These are phyloP conservation scores for Blastobotrys aristatus DNA, from an alignment of 1,139 yeast genomes.

Conservation along the genomic window DNA sequence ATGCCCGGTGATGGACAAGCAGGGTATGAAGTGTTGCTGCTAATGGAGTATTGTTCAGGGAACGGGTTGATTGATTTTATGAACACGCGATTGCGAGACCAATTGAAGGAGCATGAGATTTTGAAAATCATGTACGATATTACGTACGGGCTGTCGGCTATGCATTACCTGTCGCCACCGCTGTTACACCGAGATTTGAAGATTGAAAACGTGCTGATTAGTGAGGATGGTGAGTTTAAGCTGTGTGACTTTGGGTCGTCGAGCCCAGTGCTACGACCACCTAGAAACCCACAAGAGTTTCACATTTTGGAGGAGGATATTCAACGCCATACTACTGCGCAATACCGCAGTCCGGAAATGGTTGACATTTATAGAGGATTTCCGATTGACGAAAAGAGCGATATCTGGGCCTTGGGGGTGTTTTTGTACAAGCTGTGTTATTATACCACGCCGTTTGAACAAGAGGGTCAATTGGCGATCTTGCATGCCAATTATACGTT, in stretches of 20 bases:
- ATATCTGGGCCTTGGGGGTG: slow-evolving; percentile 95
- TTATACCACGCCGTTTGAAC: slow-evolving; percentile 91
- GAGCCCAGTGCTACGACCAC: slow-evolving; percentile 60
- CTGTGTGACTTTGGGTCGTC: slow-evolving; percentile 95
- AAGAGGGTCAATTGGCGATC: slow-evolving; percentile 62
- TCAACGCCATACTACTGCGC: slow-evolving; percentile 93
- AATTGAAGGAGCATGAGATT: slow-evolving; percentile 77
- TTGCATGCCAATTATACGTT: slow-evolving; percentile 56
- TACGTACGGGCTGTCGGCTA: slow-evolving; percentile 76
- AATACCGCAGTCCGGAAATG: slow-evolving; percentile 96
- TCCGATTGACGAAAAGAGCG: slow-evolving; percentile 91
- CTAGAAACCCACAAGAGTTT: slow-evolving; percentile 60
- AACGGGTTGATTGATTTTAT: slow-evolving; percentile 89
- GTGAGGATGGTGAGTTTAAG: slow-evolving; percentile 66
- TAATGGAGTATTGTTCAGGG: slow-evolving; percentile 84
- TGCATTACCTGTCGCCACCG: slow-evolving; percentile 80
- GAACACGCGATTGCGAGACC: slow-evolving; percentile 83
- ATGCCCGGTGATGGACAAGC: slow-evolving; percentile 32
- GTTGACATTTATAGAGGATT: slow-evolving; percentile 76
- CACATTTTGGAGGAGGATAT: slow-evolving; percentile 73
- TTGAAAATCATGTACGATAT: slow-evolving; percentile 78
- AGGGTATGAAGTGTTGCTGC: slow-evolving; percentile 73
- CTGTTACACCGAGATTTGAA: slow-evolving; percentile 90
- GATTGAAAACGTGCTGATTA: slow-evolving; percentile 88
- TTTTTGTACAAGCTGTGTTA: slow-evolving; percentile 87